Conservation (phyloP, 169 alveolate genomes). For the Eimeria mitis region DNA sequence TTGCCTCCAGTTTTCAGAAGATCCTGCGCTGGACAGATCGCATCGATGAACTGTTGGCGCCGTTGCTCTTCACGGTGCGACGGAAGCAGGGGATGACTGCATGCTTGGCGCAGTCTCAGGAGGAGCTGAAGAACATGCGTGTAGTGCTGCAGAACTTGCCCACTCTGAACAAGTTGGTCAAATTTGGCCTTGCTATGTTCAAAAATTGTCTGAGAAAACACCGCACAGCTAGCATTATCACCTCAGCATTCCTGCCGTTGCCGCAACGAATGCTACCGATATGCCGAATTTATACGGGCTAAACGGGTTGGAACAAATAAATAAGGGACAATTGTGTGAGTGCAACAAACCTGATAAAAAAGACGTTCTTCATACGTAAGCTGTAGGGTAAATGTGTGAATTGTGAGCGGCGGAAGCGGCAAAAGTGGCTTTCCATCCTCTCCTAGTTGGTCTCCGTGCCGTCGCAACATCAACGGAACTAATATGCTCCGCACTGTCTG, state of each 20-base stretch:
- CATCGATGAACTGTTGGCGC: conserved; percentile 55
- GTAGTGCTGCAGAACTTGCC: conserved; percentile 87
- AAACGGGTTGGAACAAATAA: background rate
- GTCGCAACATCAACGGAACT: conserved; percentile 93
- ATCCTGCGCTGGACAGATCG: conserved; percentile 62
- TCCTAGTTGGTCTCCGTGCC: conserved; percentile 91
- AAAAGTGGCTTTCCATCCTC: conserved; percentile 88
- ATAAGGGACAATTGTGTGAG: no score
- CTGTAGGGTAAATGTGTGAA: conserved; percentile 87
- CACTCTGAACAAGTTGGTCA: conserved; percentile 86
- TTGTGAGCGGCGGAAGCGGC: conserved; percentile 91
- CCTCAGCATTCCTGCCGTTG: background rate
- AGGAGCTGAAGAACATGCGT: conserved; percentile 90
- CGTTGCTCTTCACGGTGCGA: conserved; percentile 82
- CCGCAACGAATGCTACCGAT: background rate
- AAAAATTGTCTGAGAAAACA: conserved; percentile 75
- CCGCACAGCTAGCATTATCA: background rate
- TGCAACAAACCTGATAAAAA: conserved; percentile 79
- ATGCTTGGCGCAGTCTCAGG: conserved; percentile 90
- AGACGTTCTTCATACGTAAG: conserved; percentile 89
- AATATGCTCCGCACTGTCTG: conserved; percentile 87
- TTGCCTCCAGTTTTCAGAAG: background rate
- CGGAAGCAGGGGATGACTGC: conserved; percentile 90
- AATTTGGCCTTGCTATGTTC: conserved; percentile 87
- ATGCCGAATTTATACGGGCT: background rate